Conservation (phyloP, 345 rosid genomes). For the Garcia nutans region DNA sequence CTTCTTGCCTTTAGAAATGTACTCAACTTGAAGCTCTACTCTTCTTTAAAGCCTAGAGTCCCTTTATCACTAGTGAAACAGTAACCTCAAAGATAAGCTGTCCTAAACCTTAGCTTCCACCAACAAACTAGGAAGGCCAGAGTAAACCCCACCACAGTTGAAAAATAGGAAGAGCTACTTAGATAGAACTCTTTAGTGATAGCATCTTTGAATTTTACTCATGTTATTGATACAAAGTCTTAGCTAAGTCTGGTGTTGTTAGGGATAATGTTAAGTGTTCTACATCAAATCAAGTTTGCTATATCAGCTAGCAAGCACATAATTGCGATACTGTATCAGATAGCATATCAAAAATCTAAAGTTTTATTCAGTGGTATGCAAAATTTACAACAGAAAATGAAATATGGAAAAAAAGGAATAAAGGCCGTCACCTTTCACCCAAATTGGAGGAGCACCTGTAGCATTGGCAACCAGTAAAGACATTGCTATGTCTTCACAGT, state of each 20-base stretch:
- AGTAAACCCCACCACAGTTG: not conserved
- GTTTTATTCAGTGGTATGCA: not conserved
- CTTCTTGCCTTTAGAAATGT: not conserved
- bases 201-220: not conserved
- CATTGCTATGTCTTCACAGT: constrained; percentile 41
- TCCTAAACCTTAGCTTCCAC: not conserved
- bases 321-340: not conserved
- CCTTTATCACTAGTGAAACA: too few relatives aligned
- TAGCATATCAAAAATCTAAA: not conserved
- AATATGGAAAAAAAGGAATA: not conserved
- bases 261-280: not conserved
- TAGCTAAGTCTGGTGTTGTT: not conserved
- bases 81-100: not conserved
- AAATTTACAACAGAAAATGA: not conserved
- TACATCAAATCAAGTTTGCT: too few relatives aligned
- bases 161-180: not conserved
- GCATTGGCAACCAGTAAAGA: constrained; percentile 36
- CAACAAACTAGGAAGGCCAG: not conserved
- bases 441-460: constrained; percentile 33
- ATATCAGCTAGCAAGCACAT: not conserved
- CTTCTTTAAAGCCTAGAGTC: too few relatives aligned
- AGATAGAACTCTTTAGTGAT: not conserved
- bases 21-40: too few relatives aligned
- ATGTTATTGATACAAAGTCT: not conserved
- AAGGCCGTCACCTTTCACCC: constrained; percentile 34